A percentile compares a stretch with the other conserved stretches of the same genome.
These are phyloP conservation scores for Fallopia convolvulus DNA, from an alignment of 148 eudicot genomes.

Conservation along the genomic window DNA sequence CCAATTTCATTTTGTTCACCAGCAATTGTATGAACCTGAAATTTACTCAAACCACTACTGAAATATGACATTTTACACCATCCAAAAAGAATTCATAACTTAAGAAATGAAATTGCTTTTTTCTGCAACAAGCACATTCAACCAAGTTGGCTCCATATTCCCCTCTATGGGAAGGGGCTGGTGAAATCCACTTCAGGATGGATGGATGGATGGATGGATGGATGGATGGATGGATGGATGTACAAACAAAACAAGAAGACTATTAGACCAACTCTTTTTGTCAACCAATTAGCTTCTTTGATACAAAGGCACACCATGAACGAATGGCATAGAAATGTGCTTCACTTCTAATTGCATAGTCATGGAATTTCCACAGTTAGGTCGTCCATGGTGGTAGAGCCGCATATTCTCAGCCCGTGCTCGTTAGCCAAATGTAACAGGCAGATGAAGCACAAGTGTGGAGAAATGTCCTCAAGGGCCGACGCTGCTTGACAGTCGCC, in stretches of 20 bases:
- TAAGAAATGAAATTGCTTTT: neutral
- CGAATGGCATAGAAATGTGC: neutral
- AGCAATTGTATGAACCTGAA: neutral
- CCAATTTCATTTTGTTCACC: neutral
- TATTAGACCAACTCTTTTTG: neutral
- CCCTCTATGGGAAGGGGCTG: neutral
- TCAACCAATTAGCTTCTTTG: neutral
- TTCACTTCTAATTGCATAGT: neutral
- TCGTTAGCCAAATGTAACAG: conserved; percentile 43
- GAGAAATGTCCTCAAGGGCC: conserved; percentile 33
- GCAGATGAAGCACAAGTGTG: conserved; percentile 43
- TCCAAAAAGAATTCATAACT: neutral
- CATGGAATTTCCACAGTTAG: conserved; percentile 20
- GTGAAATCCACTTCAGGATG: neutral
- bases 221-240: neutral
- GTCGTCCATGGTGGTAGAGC: conserved; percentile 31
- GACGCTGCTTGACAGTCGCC: conserved; percentile 31
- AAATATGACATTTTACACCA: neutral
- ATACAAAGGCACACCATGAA: conserved; percentile 1
- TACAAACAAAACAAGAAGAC: neutral
- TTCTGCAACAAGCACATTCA: neutral
- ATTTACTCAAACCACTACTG: neutral
- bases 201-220: neutral
- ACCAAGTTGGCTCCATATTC: neutral
- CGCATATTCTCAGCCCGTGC: conserved; percentile 32